A percentile compares a stretch with the other conserved stretches of the same genome.
Conservation (phyloP, 2,329 filamentous ascomycete species). For the Coniella vitis region DNA sequence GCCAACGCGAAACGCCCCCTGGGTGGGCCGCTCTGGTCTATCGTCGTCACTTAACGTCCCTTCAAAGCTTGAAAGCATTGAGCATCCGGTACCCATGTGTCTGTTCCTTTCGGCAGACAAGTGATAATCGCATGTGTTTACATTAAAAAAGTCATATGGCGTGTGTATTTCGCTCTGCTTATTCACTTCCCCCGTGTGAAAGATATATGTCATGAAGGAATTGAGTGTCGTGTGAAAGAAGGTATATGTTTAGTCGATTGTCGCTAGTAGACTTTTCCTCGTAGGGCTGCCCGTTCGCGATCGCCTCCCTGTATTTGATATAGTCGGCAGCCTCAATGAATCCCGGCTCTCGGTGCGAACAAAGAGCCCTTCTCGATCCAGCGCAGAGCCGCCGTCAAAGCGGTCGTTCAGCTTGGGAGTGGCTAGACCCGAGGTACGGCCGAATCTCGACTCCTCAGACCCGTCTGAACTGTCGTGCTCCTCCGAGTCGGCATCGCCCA, state of each 20-base stretch:
- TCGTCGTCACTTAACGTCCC: too few relatives aligned
- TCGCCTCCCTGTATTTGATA: slow-evolving; percentile 45
- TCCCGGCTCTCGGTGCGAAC: slow-evolving; percentile 83
- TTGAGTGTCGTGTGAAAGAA: slow-evolving; percentile 5
- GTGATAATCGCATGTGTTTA: too few relatives aligned
- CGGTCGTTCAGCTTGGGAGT: slow-evolving; percentile 57
- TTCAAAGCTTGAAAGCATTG: too few relatives aligned
- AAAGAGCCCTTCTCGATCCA: slow-evolving; percentile 66
- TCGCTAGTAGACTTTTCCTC: slow-evolving; percentile 52
- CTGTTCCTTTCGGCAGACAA: too few relatives aligned
- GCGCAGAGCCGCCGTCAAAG: slow-evolving; percentile 41
- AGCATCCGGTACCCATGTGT: too few relatives aligned
- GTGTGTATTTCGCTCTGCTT: slow-evolving; percentile 2
- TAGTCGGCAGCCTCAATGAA: slow-evolving; percentile 49
- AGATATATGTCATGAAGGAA: slow-evolving; percentile 8
- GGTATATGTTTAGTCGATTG: slow-evolving; percentile 35
- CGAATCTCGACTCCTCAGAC: slow-evolving; percentile 48
- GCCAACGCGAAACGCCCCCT: too few relatives aligned
- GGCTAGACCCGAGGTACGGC: slow-evolving; percentile 58
- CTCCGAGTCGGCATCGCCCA: slow-evolving; percentile 59
- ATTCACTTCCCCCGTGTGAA: not conserved
- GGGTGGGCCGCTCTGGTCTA: too few relatives aligned
- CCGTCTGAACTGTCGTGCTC: slow-evolving; percentile 59
- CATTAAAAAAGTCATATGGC: not conserved
- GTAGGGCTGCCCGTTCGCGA: slow-evolving; percentile 50